phyloP scores from a whole-genome alignment of 192 early-diverging fungal species.

The Entomortierella parvispora region DNA sequence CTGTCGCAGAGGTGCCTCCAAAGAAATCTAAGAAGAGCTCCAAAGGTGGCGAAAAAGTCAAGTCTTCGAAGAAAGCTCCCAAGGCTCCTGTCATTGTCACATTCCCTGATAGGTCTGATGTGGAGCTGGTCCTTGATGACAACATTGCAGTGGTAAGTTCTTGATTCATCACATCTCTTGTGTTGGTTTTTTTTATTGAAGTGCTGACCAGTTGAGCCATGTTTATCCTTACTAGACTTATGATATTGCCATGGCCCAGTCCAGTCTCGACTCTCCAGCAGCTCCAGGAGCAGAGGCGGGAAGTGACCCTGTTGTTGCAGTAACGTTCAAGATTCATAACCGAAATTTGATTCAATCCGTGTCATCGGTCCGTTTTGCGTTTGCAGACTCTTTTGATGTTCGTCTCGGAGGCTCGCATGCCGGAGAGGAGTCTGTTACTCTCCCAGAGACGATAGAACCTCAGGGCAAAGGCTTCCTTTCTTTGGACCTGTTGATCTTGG shows the following conservation, averaged over 20 bases:
- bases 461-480: slow-evolving; percentile 17
- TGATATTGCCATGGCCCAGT: slow-evolving; percentile 29
- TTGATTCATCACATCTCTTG: not conserved
- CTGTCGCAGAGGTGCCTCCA: not conserved
- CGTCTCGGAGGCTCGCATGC: slow-evolving; percentile 37
- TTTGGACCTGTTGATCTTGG: slow-evolving; percentile 37
- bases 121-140: slow-evolving; percentile 30
- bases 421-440: slow-evolving; percentile 21
- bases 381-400: slow-evolving; percentile 48
- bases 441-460: slow-evolving; percentile 31
- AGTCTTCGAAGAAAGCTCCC: slow-evolving; percentile 16
- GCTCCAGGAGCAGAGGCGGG: slow-evolving; percentile 16
- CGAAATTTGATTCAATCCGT: slow-evolving; percentile 19
- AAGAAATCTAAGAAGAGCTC: slow-evolving; percentile 26
- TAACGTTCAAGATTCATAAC: slow-evolving; percentile 31
- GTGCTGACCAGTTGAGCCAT: not conserved
- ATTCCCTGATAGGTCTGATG: slow-evolving; percentile 31
- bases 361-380: slow-evolving; percentile 10
- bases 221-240: slow-evolving; percentile 30
- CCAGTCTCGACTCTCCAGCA: slow-evolving; percentile 22
- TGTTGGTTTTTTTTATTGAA: not conserved
- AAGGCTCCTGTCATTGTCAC: slow-evolving; percentile 36
- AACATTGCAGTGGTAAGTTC: slow-evolving; percentile 44
- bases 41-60: not conserved
- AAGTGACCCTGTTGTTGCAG: slow-evolving; percentile 23